Evolutionary conservation across 306 rosid genomes (phyloP).

Genomic region (Sesbania bispinosa): DNA sequence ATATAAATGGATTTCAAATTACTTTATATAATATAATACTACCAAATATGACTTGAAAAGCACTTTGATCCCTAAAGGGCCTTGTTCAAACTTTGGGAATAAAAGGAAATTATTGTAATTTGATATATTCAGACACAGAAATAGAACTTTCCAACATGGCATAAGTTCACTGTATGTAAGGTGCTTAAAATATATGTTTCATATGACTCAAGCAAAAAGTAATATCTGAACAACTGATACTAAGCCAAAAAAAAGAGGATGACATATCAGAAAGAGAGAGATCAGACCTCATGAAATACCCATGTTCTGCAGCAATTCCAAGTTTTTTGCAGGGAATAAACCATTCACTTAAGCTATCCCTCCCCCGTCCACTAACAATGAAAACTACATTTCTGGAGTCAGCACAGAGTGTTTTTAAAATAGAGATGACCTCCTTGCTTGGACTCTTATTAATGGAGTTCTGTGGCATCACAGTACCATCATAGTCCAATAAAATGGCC

Average conservation of each 20-base stretch:
- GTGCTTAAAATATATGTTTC: background rate
- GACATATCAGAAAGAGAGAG: background rate
- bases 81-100: background rate
- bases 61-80: background rate
- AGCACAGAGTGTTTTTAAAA: constrained; percentile 52
- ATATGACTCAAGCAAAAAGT: background rate
- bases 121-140: background rate
- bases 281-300: constrained; percentile 67
- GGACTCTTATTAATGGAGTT: constrained; percentile 64
- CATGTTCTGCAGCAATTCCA: constrained; percentile 86
- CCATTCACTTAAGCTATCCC: constrained; percentile 64
- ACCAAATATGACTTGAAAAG: constrained; percentile 1
- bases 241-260: background rate
- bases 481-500: constrained; percentile 80
- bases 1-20: background rate
- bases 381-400: constrained; percentile 70
- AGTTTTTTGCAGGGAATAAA: constrained; percentile 61
- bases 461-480: constrained; percentile 86
- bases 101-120: background rate
- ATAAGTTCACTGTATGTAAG: background rate
- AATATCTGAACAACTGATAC: background rate
- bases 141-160: background rate
- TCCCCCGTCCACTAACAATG: constrained; percentile 82
- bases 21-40: background rate
- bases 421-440: constrained; percentile 54